A percentile compares a stretch with the other conserved stretches of the same genome.
Evolutionary conservation across 768 basidiomycete genomes (phyloP).

Genomic region (Suillus discolor): DNA sequence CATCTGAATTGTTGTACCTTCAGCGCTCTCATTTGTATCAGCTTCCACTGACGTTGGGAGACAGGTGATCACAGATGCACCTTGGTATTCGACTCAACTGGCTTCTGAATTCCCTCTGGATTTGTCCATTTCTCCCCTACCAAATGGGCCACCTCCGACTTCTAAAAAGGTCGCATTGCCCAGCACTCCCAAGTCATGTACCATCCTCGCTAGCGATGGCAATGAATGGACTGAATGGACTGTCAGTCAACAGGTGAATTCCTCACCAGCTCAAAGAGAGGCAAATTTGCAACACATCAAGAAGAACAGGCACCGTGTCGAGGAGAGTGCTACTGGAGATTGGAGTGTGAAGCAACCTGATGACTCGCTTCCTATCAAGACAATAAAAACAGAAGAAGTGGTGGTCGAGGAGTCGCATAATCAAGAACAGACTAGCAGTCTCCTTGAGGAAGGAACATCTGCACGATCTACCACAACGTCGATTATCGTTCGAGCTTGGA

Average conservation of each 20-base stretch:
- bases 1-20: no score
- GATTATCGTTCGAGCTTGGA: no score
- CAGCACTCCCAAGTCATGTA: constrained; percentile 27
- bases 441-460: no score
- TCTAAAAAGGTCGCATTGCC: constrained; percentile 15
- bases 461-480: no score
- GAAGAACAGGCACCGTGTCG: constrained; percentile 24
- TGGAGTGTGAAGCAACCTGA: constrained; percentile 25
- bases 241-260: constrained; percentile 20
- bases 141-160: background rate
- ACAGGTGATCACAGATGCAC: constrained; percentile 11
- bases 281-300: constrained; percentile 36
- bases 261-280: constrained; percentile 29
- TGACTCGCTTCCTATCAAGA: background rate
- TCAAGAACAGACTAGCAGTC: background rate
- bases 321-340: constrained; percentile 30
- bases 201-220: constrained; percentile 16
- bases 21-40: constrained; percentile 13
- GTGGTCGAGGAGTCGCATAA: constrained; percentile 10
- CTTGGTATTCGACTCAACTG: constrained; percentile 15
- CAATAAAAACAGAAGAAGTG: constrained; percentile 25
- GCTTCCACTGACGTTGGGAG: constrained; percentile 18
- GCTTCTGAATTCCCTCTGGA: constrained; percentile 17
- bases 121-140: background rate
- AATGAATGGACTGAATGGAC: constrained; percentile 19